Evolutionary conservation across 169 alveolate species (phyloP), one percentile per base, ranked within the genome.

Genomic region (Fabrea salina): DNA sequence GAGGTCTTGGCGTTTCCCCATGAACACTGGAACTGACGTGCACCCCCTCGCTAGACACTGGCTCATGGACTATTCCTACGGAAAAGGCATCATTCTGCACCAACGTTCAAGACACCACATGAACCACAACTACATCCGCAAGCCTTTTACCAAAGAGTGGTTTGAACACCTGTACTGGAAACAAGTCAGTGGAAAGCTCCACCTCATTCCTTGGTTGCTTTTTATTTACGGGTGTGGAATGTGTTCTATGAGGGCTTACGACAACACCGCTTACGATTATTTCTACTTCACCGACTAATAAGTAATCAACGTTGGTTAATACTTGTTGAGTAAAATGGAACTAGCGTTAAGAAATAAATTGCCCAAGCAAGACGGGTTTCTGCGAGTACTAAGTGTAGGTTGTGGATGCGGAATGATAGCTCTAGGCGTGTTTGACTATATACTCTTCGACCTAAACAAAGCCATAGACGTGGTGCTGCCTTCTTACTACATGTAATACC

Each of bases 251-350:
- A 81, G 91, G 54, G 80, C 82, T 41, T 86, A 79, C 53, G 91
- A 86, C 82, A 86, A 86, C 88, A 71, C 86, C 67, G 91, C 91
- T 54, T 86, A 86, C 68, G 91, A 86, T 41, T 86, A 82, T 68
- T 86, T 77, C 81, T 86, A 86, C 57, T 86, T 86, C 91, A 54
- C 86, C 35, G 91, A 86, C 72, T 86, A 81, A 76, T n/a, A n/a
- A n/a, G n/a, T n/a, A n/a, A n/a, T n/a, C n/a, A n/a, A n/a, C n/a
- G n/a, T n/a, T n/a, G n/a, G n/a, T n/a, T n/a, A n/a, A n/a, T n/a
- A n/a, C n/a, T n/a, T n/a, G n/a, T n/a, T n/a, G n/a, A n/a, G n/a
- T n/a, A n/a, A n/a, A n/a, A n/a, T n/a, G n/a, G n/a, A n/a, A n/a
- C n/a, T n/a, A n/a, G n/a, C n/a, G n/a, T n/a, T n/a, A n/a, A n/a